Base-by-base conservation (phyloP, 164 flowering plant species). In the Amborella trichopoda region DNA sequence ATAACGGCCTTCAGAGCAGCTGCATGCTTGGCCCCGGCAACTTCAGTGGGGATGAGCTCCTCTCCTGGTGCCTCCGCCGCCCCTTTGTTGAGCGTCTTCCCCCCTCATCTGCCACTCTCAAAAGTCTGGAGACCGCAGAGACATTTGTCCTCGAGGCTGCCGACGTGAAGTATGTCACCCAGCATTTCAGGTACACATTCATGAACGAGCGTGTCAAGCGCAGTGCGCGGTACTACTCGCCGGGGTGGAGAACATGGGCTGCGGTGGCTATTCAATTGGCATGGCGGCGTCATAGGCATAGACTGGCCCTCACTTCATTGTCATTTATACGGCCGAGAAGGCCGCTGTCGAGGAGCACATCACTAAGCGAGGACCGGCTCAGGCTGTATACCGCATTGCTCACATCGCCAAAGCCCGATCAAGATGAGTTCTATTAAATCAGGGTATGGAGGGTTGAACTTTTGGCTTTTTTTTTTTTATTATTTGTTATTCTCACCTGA, bases 11-110 rank as follows among this genome's bases (percentile, higher is more conserved):
- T 3, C 67, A 80, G 49, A 83, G 94, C 51, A 78, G 87, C 40
- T 91, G 96, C 75, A 86, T 91, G 96, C 58, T 86, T 14, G 96
- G 96, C 46, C 98, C 96, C 0, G 96, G 98, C 4, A 91, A 91
- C 68, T 86, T 91, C 76, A 80, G 87, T 14, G 96, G 96, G 0
- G 94, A 86, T 32, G 98, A 86, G 74, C 88, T 86, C 27, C 53
- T 91, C 2, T 91, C 96, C 11, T 91, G 98, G 98, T 86, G 98
- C 51, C 74, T 91, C 4, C 26, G 94, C 16, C 41, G 81, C 32
- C 98, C 98, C 3, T 91, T 91, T 45, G 62, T 86, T 4, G 93
- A 91, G 30, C 56, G 93, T 0, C 66, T 91, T 6, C 98, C 98
- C 2, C 94, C 96, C 0, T 86, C 98, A 2, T 86, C 96, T 1